Evolutionary conservation across 768 basidiomycete genomes (phyloP).

Genomic region (Suillus bovinus): DNA sequence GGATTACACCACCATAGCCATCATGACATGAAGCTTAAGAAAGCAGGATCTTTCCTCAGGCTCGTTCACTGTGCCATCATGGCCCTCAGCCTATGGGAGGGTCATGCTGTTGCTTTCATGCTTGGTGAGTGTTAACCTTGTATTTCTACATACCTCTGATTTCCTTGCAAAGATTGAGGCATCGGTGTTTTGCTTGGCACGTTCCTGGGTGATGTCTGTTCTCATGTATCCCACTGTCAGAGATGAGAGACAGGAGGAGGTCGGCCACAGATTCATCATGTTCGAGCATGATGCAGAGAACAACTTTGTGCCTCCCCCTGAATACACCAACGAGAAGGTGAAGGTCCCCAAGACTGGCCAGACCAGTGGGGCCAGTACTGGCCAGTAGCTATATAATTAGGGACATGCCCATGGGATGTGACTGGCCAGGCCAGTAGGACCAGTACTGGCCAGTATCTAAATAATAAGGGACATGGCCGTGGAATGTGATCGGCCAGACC

Average conservation of each 20-base stretch:
- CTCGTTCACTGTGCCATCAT: conserved; percentile 68
- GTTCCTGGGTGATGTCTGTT: conserved; percentile 69
- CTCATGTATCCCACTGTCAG: conserved; percentile 58
- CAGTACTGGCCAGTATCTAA: no score
- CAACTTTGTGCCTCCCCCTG: conserved; percentile 52
- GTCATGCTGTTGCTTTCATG: conserved; percentile 79
- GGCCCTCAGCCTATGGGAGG: conserved; percentile 80
- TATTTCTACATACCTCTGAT: conserved; percentile 2
- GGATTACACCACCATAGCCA: conserved; percentile 26
- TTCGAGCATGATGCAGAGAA: conserved; percentile 51
- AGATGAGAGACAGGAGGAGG: conserved; percentile 41
- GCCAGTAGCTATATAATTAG: not conserved
- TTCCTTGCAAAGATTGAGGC: conserved; percentile 60
- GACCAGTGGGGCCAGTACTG: not conserved
- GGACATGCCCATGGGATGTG: no score
- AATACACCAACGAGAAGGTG: conserved; percentile 66
- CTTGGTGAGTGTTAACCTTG: conserved; percentile 50
- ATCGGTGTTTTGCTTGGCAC: conserved; percentile 81
- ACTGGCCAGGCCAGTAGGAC: no score
- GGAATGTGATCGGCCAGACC: no score
- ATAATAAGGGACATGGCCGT: no score
- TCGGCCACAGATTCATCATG: conserved; percentile 39
- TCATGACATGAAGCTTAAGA: conserved; percentile 21
- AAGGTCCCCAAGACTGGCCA: no score
- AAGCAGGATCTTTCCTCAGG: conserved; percentile 45